phyloP scores from a whole-genome alignment of 768 basidiomycete species.

The Phaeotremella skinneri region DNA sequence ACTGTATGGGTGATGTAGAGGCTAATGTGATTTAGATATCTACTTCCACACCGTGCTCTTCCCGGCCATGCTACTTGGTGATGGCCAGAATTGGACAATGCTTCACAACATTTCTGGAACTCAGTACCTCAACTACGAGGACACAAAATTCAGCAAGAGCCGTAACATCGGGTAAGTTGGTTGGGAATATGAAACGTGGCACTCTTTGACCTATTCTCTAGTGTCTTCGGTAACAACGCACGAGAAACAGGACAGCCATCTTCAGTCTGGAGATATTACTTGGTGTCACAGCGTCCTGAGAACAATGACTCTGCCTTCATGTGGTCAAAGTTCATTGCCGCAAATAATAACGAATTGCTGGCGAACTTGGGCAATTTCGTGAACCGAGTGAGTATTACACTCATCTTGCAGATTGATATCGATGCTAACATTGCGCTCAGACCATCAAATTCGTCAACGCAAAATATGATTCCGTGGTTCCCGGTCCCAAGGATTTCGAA shows the following conservation, averaged over 20 bases:
- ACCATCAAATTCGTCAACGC: constrained; percentile 84
- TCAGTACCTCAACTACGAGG: constrained; percentile 96
- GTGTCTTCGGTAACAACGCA: constrained; percentile 89
- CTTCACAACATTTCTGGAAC: constrained; percentile 93
- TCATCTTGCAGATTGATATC: background rate
- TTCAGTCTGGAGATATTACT: constrained; percentile 95
- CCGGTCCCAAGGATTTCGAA: constrained; percentile 69
- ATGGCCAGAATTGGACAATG: constrained; percentile 88
- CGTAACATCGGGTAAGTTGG: constrained; percentile 69
- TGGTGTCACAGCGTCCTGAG: constrained; percentile 88
- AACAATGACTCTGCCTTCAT: constrained; percentile 93
- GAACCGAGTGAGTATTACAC: constrained; percentile 61
- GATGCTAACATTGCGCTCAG: constrained; percentile 24
- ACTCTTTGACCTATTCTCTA: too few relatives aligned
- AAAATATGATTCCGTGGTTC: constrained; percentile 74
- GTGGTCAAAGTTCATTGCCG: constrained; percentile 88
- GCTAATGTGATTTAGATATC: constrained; percentile 54
- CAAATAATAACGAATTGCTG: constrained; percentile 87
- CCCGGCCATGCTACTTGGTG: constrained; percentile 83
- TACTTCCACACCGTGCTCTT: constrained; percentile 98
- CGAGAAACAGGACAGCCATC: constrained; percentile 88
- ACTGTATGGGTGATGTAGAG: background rate
- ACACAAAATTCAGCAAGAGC: constrained; percentile 98
- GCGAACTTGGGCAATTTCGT: constrained; percentile 99
- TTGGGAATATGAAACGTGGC: background rate